Conservation (phyloP, 73 alveolate genomes). For the Paramecium octaurelia region DNA sequence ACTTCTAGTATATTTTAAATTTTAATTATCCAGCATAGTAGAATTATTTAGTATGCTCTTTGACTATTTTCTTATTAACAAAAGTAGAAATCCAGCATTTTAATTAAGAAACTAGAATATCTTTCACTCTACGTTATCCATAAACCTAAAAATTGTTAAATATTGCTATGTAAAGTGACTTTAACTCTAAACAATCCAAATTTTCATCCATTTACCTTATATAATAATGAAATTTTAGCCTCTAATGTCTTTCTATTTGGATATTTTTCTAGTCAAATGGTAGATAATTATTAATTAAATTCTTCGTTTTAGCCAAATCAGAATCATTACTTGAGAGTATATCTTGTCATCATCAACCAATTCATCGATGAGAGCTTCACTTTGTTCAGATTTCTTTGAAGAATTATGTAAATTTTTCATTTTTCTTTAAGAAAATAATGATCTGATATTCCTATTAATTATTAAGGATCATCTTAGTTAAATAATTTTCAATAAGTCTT, state of each 20-base stretch:
- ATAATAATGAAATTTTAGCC: background rate
- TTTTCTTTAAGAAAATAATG: background rate
- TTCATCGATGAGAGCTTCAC: background rate
- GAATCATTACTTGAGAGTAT: background rate
- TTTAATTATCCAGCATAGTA: background rate
- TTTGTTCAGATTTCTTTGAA: background rate
- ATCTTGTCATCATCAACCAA: background rate
- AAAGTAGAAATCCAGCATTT: no score
- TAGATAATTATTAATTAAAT: background rate
- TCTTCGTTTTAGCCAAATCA: background rate
- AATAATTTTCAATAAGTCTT: background rate
- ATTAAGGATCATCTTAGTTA: background rate
- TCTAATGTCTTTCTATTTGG: background rate
- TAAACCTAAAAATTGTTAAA: background rate
- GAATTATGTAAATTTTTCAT: background rate
- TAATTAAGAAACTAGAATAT: background rate
- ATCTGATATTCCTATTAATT: background rate
- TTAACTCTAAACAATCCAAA: background rate
- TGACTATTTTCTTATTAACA: no score
- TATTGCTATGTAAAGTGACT: background rate
- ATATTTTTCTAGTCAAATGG: background rate
- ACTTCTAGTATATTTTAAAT: background rate
- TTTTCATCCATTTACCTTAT: background rate
- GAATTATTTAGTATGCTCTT: background rate
- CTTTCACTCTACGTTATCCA: background rate